These are phyloP conservation scores for Mucor mucedo DNA, from an alignment of 371 early-diverging fungal genomes.

Conservation along the genomic window DNA sequence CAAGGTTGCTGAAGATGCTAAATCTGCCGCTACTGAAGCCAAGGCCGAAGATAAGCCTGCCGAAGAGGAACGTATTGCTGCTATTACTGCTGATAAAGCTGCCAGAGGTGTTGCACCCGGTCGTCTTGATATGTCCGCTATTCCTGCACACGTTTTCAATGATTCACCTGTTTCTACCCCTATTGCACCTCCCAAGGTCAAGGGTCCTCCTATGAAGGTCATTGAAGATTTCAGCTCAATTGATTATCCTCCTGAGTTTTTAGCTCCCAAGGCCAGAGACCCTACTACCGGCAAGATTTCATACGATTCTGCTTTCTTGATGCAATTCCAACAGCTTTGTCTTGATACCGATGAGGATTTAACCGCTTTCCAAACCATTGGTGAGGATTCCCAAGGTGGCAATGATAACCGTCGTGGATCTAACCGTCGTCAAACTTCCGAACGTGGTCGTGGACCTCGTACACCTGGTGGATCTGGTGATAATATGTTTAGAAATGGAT, in stretches of 20 bases:
- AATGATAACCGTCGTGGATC: conserved; percentile 29
- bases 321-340: conserved; percentile 76
- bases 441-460: conserved; percentile 62
- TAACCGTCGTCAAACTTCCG: conserved; percentile 65
- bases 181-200: conserved; percentile 25
- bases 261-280: conserved; percentile 46
- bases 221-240: conserved; percentile 44
- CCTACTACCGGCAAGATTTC: conserved; percentile 56
- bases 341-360: conserved; percentile 70
- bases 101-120: conserved; percentile 34
- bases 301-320: conserved; percentile 78
- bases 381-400: conserved; percentile 52
- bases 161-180: conserved; percentile 28
- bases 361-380: conserved; percentile 69
- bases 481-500: conserved; percentile 52
- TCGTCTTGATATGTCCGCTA: conserved; percentile 41
- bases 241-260: conserved; percentile 50
- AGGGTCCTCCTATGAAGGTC: conserved; percentile 36
- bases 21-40: conserved; percentile 20
- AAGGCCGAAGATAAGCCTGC: conserved; percentile 24
- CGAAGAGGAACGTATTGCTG: conserved; percentile 39
- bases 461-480: conserved; percentile 50
- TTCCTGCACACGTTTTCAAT: conserved; percentile 32
- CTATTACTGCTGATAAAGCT: conserved; percentile 43
- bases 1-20: conserved; percentile 11